Percentiles rank a stretch among this genome's conserved stretches.
Conservation (phyloP, 2,329 filamentous ascomycete genomes). For the Botrytis tulipae region DNA sequence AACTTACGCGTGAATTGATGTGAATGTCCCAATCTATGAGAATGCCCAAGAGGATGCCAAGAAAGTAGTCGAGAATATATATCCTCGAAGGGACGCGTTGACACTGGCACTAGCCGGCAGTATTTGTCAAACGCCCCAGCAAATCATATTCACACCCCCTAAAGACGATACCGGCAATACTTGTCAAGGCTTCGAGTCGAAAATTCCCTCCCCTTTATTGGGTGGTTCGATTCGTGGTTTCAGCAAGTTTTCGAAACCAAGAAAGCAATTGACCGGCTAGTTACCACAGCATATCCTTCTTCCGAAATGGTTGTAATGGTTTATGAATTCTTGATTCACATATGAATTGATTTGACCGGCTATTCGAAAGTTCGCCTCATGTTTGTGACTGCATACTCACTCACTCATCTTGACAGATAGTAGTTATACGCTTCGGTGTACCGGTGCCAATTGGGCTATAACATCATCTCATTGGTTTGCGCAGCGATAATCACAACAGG, state of each 20-base stretch:
- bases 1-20: constrained; percentile 20
- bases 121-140: constrained; percentile 80
- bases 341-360: constrained; percentile 3
- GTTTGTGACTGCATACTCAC: constrained; percentile 19
- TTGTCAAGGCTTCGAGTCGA: constrained; percentile 82
- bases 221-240: constrained; percentile 57
- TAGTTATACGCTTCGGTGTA: constrained; percentile 3
- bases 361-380: neutral
- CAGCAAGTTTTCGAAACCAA: constrained; percentile 83
- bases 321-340: constrained; percentile 67
- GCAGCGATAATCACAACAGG: constrained; percentile 15
- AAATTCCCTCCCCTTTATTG: constrained; percentile 50
- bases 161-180: constrained; percentile 34
- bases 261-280: constrained; percentile 65
- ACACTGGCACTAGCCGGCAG: neutral
- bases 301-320: constrained; percentile 62
- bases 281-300: constrained; percentile 63
- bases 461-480: constrained; percentile 5
- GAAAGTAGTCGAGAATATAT: neutral
- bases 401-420: constrained; percentile 13
- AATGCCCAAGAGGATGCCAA: constrained; percentile 5
- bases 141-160: constrained; percentile 53
- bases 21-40: constrained; percentile 17
- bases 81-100: neutral
- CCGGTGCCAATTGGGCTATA: neutral